These are phyloP conservation scores for Xerocomellus amylosporus DNA, from an alignment of 768 basidiomycete species.

Conservation along the genomic window DNA sequence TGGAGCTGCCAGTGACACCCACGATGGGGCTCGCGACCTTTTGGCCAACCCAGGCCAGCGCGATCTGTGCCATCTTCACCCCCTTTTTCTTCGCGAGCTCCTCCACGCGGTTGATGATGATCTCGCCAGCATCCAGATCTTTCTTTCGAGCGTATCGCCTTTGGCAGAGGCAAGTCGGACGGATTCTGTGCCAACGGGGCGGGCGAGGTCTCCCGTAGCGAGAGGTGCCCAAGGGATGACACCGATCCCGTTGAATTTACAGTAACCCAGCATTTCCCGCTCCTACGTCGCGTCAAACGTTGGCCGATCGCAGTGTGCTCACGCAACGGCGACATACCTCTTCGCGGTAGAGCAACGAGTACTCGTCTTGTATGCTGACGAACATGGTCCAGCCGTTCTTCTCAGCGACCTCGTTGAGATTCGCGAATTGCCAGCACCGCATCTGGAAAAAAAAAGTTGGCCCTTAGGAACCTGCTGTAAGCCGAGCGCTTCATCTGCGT, in stretches of 20 bases:
- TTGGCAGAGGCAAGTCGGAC: constrained; percentile 13
- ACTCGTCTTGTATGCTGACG: constrained; percentile 54
- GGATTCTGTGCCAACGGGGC: constrained; percentile 33
- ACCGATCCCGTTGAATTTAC: constrained; percentile 48
- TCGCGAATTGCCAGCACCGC: constrained; percentile 45
- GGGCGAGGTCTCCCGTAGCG: constrained; percentile 36
- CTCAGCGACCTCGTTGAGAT: constrained; percentile 44
- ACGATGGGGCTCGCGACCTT: constrained; percentile 48
- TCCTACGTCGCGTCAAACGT: constrained; percentile 31
- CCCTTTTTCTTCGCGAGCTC: constrained; percentile 40
- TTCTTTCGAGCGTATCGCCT: constrained; percentile 26
- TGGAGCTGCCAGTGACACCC: constrained; percentile 37
- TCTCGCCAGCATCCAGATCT: constrained; percentile 27
- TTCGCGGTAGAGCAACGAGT: constrained; percentile 53
- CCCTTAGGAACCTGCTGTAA: too few relatives aligned
- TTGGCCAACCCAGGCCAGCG: constrained; percentile 39
- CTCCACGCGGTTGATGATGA: constrained; percentile 43
- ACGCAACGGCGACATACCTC: constrained; percentile 32
- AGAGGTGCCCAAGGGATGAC: constrained; percentile 52
- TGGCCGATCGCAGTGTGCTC: too few relatives aligned
- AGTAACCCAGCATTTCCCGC: constrained; percentile 44
- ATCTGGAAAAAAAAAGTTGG: too few relatives aligned
- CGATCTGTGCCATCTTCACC: constrained; percentile 45
- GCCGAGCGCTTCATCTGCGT: too few relatives aligned
- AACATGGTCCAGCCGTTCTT: constrained; percentile 51